These are phyloP conservation scores for Xanthoconium stramineum DNA, from an alignment of 768 basidiomycete species.

Conservation along the genomic window DNA sequence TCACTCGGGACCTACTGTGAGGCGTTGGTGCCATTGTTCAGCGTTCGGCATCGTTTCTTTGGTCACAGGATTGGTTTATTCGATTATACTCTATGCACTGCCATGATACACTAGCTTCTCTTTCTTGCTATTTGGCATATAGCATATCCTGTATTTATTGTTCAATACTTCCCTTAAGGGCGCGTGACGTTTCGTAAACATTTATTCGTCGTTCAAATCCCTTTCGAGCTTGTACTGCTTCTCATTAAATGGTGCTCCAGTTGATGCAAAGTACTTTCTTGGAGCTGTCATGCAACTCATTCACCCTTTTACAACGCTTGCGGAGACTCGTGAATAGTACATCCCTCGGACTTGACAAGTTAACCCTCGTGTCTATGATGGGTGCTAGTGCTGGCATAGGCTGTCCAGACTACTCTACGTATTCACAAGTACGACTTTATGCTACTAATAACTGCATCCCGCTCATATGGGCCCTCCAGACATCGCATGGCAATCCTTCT, in stretches of 20 bases:
- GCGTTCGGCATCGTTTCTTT: background rate
- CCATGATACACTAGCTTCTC: background rate
- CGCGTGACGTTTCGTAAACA: background rate
- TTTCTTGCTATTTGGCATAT: conserved; percentile 5
- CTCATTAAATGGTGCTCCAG: conserved; percentile 3
- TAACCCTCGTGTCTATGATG: conserved; percentile 21
- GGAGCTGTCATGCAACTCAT: background rate
- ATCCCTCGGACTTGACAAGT: conserved; percentile 24
- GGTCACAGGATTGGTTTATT: conserved; percentile 3
- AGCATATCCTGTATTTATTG: conserved; percentile 4
- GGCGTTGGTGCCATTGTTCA: background rate
- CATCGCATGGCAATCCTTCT: conserved; percentile 58
- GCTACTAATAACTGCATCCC: background rate
- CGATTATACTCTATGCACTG: conserved; percentile 6
- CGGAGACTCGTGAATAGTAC: conserved; percentile 9
- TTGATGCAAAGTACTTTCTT: conserved; percentile 7
- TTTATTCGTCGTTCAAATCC: background rate
- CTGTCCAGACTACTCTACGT: conserved; percentile 63
- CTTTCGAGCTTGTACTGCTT: too few relatives aligned
- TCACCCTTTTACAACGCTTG: conserved; percentile 1
- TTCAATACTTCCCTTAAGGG: background rate
- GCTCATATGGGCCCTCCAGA: conserved; percentile 32
- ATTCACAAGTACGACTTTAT: conserved; percentile 44
- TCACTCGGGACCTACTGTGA: background rate
- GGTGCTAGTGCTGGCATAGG: conserved; percentile 26